Evolutionary conservation across 352 stramenopile species (phyloP), one percentile per base, ranked within the genome.

Genomic region (Pythium phragmiticola): DNA sequence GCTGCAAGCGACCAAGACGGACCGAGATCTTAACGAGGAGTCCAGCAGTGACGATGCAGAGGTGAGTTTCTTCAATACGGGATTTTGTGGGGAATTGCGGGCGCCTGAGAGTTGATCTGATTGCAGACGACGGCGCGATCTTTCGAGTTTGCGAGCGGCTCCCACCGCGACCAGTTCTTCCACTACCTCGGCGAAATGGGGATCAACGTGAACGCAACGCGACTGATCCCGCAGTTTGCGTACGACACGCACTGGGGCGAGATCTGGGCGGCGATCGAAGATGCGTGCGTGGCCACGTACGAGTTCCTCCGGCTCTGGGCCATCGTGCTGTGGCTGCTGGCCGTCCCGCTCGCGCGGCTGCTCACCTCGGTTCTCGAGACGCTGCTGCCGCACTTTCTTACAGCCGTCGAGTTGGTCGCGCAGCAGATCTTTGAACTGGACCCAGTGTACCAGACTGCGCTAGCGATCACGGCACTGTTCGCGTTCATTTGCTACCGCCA

Each of bases 351-450:
- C 4, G 34, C 81, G 36, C 72, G 78, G 36, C 57, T 67, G n/a
- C 50, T 84, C 6, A 58, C 68, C 2, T 55, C 79, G 2, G 0
- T 93, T 4, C 54, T 78, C 0, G 86, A 93, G 33, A 68, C 68
- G 43, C 69, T 88, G 51, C 73, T 95, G 52, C 86, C 86, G 39
- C 86, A 95, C 17, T 76, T 83, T 21, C 63, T 92, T 26, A 69
- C 71, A 3, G 66, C 73, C 7, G 42, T 68, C 13, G 71, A 74
- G 49, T 55, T 86, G 8, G 61, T 66, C 0, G 74, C 58, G 7
- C 71, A 87, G 46, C 75, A 77, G 28, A 66, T 92, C 16, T 69
- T 60, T 37, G 61, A 76, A 55, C 74, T 94, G 57, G 79, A 92
- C n/a, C 83, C 81, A 0, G 61, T 84, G 16, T 64, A 89, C 51